Base-by-base conservation (phyloP, 768 basidiomycete genomes). In the Tulasnella sp. region DNA sequence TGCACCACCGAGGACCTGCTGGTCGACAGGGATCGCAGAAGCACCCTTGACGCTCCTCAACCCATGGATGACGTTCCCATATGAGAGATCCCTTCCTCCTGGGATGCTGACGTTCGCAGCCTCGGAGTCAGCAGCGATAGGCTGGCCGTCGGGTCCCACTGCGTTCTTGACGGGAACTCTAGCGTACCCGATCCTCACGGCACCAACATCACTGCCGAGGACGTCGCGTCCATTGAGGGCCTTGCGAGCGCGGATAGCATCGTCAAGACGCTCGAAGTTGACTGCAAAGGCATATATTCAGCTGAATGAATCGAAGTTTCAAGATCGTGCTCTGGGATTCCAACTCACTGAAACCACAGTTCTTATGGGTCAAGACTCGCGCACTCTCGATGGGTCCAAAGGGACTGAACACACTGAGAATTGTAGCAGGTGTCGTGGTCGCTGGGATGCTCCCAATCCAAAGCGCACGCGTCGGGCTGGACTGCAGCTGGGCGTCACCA, bases 361-460 rank as follows among this genome's bases (percentile, higher is more conserved):
- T 94, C 75, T 98, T 98, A 75, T 96, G 92, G 2, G 92, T 93
- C 66, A 99, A 75, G 12, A 98, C 92, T 61, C 96, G 76, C 8
- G 94, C 96, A 51, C 89, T 93, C 73, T 99, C 96, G 63, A 99
- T 97, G 2, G 93, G 90, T 0, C 96, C 96, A 67, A 91, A 99
- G 19, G 93, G 92, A 66, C 92, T 92, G 69, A 99, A 99, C 43
- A 99, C 89, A 65, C 91, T 92, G 53, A 97, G 72, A 63, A 99
- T 87, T 1, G 91, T 93, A 2, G 89, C 88, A 7, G 96, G 91
- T 4, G 92, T 96, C 10, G 94, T 97, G 2, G 87, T 88, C 2
- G 87, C 87, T 9, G 96, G 96, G 66, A 99, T 96, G 44, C 89
- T 92, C 4, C 96, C 96, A 66, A 99, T 89, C 94, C 96, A 99